Conservation (phyloP, 192 early-diverging fungal species). For the Coemansia sp. region DNA sequence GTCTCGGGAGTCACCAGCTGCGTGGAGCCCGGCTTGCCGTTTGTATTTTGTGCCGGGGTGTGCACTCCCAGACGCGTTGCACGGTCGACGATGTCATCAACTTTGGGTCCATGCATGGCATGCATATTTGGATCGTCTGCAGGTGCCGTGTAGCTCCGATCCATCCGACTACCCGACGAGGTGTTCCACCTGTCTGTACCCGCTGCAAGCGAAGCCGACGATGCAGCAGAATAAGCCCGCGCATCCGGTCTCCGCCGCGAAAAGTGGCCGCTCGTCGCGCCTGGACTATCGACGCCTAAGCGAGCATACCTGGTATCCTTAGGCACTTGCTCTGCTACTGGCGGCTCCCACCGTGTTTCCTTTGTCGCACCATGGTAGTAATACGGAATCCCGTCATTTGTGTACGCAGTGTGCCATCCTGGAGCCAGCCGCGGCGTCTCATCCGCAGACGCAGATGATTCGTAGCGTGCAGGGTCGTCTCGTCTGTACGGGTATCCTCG, state of each 20-base stretch:
- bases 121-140: constrained; percentile 10
- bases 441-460: constrained; percentile 4
- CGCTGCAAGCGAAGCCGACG: not conserved
- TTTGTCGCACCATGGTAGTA: constrained; percentile 54
- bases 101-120: constrained; percentile 29
- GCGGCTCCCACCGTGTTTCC: constrained; percentile 49
- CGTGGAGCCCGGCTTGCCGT: not conserved
- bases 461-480: constrained; percentile 10
- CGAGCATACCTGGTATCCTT: not conserved
- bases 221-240: not conserved
- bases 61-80: constrained; percentile 30
- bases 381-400: constrained; percentile 35
- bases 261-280: not conserved
- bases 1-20: constrained; percentile 46
- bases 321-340: constrained; percentile 8
- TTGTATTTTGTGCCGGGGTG: not conserved
- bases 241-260: not conserved
- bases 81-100: constrained; percentile 51
- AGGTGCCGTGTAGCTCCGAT: not conserved
- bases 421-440: constrained; percentile 24
- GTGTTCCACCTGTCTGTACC: not conserved
- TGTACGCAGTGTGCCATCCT: constrained; percentile 46
- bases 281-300: not conserved
- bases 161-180: not conserved
- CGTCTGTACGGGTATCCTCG: not conserved